phyloP scores from a whole-genome alignment of 345 rosid species.

The Eucalyptus sideroxylon region DNA sequence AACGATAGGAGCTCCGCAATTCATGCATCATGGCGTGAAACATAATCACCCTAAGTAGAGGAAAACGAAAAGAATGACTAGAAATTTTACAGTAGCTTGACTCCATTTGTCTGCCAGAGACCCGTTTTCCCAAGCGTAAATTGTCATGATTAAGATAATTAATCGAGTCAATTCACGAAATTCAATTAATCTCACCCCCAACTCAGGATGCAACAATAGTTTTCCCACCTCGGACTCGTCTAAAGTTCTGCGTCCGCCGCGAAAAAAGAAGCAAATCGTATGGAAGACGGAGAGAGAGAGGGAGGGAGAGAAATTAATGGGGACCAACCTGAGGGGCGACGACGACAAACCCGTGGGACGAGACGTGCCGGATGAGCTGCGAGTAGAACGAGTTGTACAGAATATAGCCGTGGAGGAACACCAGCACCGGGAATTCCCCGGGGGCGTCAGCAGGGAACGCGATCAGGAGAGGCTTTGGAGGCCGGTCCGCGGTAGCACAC shows the following conservation, averaged over 20 bases:
- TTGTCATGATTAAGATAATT: background rate
- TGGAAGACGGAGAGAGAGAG: background rate
- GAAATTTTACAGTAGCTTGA: background rate
- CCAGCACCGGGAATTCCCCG: slow-evolving; percentile 61
- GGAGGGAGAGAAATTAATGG: background rate
- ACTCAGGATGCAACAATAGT: background rate
- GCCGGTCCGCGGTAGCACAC: background rate
- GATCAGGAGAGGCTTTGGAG: slow-evolving; percentile 48
- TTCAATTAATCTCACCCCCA: background rate
- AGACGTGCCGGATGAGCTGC: slow-evolving; percentile 72
- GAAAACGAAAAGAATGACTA: background rate
- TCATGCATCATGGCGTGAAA: background rate
- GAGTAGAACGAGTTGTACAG: slow-evolving; percentile 78
- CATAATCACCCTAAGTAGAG: background rate
- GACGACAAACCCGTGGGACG: slow-evolving; percentile 87
- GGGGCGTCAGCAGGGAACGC: slow-evolving; percentile 35
- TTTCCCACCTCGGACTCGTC: background rate
- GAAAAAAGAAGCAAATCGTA: background rate
- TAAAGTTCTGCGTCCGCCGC: background rate
- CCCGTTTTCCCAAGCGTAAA: background rate
- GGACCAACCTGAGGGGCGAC: slow-evolving; percentile 70
- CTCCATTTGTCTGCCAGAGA: background rate
- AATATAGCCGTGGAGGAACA: slow-evolving; percentile 83
- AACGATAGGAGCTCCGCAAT: background rate
- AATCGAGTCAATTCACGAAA: background rate